These are phyloP conservation scores for Coemansia sp. DNA, from an alignment of 192 early-diverging fungal species.

Conservation along the genomic window DNA sequence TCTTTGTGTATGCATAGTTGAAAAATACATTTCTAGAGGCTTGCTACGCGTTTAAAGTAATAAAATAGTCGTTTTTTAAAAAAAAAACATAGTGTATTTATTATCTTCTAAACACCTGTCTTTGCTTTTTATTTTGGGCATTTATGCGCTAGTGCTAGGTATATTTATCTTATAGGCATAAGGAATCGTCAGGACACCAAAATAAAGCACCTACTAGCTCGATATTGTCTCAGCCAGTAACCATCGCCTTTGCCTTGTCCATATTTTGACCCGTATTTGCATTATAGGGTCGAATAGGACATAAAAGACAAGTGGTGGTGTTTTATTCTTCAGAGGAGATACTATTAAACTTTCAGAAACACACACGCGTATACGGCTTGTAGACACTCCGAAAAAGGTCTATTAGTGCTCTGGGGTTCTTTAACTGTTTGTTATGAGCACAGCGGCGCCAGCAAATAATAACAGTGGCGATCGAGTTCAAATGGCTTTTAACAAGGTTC, in stretches of 20 bases:
- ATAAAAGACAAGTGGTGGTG: too few relatives aligned
- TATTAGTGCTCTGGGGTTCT: neutral
- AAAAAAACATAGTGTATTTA: too few relatives aligned
- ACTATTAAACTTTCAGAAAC: too few relatives aligned
- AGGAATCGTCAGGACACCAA: too few relatives aligned
- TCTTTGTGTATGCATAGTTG: neutral
- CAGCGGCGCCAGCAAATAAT: slow-evolving; percentile 30
- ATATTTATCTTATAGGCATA: too few relatives aligned
- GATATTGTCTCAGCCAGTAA: neutral
- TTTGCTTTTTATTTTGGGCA: neutral
- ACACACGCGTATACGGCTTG: neutral
- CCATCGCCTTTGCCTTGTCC: too few relatives aligned
- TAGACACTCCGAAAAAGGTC: neutral
- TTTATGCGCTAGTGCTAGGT: too few relatives aligned
- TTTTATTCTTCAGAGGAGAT: too few relatives aligned
- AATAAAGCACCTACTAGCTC: too few relatives aligned
- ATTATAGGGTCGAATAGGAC: too few relatives aligned
- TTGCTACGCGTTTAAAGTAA: neutral
- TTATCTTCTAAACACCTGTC: too few relatives aligned
- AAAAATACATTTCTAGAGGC: neutral
- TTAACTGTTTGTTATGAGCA: slow-evolving; percentile 32
- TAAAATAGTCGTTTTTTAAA: neutral
- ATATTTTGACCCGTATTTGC: too few relatives aligned
- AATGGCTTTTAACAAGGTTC: slow-evolving; percentile 49
- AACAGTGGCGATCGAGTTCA: slow-evolving; percentile 39